These are phyloP conservation scores for Rhytidhysteron rufulum DNA, from an alignment of 2,329 filamentous ascomycete species.

Conservation along the genomic window DNA sequence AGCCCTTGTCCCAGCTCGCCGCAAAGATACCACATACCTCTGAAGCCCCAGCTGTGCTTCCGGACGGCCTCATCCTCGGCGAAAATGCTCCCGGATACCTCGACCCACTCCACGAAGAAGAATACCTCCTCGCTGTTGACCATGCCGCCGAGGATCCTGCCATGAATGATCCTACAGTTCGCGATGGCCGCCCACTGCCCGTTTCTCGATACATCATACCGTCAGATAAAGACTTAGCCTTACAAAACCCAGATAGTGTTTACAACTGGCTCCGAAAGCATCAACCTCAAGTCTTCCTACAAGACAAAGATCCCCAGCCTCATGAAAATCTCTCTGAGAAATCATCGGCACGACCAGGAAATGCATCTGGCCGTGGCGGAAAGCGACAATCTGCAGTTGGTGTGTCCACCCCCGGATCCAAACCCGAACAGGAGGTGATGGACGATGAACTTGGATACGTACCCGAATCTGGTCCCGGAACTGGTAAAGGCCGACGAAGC, in stretches of 20 bases:
- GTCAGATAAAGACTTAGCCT: slow-evolving; percentile 49
- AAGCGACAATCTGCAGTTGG: slow-evolving; percentile 31
- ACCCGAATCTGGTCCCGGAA: slow-evolving; percentile 23
- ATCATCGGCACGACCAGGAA: slow-evolving; percentile 20
- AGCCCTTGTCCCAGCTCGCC: slow-evolving; percentile 37
- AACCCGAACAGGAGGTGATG: slow-evolving; percentile 31
- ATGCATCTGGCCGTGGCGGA: slow-evolving; percentile 19
- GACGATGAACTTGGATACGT: slow-evolving; percentile 38
- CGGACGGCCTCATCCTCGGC: slow-evolving; percentile 46
- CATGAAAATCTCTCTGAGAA: slow-evolving; percentile 37
- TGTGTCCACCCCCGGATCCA: slow-evolving; percentile 30
- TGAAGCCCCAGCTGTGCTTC: slow-evolving; percentile 27
- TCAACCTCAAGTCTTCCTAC: slow-evolving; percentile 78
- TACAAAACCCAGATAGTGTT: slow-evolving; percentile 83
- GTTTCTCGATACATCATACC: slow-evolving; percentile 36
- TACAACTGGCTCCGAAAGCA: slow-evolving; percentile 93
- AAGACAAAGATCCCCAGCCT: slow-evolving; percentile 56
- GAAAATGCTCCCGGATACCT: slow-evolving; percentile 63
- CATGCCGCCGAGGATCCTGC: slow-evolving; percentile 43
- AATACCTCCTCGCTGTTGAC: slow-evolving; percentile 67
- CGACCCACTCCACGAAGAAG: slow-evolving; percentile 66
- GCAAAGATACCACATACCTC: slow-evolving; percentile 38
- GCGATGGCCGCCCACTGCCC: slow-evolving; percentile 38
- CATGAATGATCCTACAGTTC: slow-evolving; percentile 50
- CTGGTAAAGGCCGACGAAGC: slow-evolving; percentile 29